These are phyloP conservation scores for Hymenoscyphus repandus DNA, from an alignment of 2,329 filamentous ascomycete species.

Conservation along the genomic window DNA sequence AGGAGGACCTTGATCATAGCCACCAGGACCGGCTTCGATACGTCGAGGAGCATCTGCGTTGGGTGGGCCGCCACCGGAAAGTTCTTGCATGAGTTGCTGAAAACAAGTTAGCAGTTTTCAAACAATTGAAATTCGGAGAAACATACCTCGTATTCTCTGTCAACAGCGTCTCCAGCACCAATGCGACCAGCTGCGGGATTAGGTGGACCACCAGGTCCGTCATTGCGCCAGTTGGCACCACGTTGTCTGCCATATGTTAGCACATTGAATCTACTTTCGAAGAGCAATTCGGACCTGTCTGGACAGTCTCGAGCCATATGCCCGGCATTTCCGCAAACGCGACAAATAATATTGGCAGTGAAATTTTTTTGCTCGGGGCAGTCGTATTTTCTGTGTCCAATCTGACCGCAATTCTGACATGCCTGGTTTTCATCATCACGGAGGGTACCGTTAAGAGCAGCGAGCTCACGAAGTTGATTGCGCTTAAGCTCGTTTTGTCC, in stretches of 20 bases:
- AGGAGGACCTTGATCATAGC: constrained; percentile 45
- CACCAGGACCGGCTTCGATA: constrained; percentile 76
- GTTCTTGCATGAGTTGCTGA: constrained; percentile 95
- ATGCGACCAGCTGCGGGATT: constrained; percentile 57
- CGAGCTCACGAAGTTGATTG: constrained; percentile 95
- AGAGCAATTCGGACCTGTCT: constrained; percentile 51
- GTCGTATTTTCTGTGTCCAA: constrained; percentile 97
- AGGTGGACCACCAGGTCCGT: constrained; percentile 45
- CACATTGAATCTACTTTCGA: neutral
- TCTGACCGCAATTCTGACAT: constrained; percentile 98
- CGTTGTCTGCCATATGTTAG: constrained; percentile 49
- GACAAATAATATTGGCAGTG: constrained; percentile 99
- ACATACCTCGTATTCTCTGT: constrained; percentile 89
- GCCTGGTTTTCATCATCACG: constrained; percentile 99
- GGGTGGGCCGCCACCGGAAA: constrained; percentile 65
- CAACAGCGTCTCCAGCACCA: constrained; percentile 74
- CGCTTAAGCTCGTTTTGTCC: constrained; percentile 98
- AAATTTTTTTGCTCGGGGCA: constrained; percentile 97
- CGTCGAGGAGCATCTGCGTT: constrained; percentile 62
- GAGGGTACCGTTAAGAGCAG: constrained; percentile 95
- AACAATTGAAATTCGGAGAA: constrained; percentile 13
- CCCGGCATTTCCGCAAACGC: constrained; percentile 93
- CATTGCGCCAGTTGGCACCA: constrained; percentile 88
- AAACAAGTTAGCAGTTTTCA: constrained; percentile 32
- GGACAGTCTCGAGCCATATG: constrained; percentile 99